Base-by-base conservation (phyloP, 2,329 filamentous ascomycete genomes). In the Fusarium nygamai region DNA sequence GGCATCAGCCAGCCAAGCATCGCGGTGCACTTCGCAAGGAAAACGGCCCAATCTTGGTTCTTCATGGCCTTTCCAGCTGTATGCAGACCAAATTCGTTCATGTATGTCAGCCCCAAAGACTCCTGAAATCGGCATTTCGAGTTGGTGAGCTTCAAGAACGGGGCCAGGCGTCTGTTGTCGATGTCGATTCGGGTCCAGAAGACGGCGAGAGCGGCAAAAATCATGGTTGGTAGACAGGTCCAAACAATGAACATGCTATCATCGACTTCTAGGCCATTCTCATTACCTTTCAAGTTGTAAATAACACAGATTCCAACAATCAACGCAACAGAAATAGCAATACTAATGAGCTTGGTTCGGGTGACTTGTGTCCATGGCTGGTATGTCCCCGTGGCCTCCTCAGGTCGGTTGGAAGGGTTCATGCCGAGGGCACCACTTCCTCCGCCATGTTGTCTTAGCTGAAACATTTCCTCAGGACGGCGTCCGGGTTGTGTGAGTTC, bases 1-100 rank as follows among this genome's bases (percentile, higher is more conserved):
- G 79, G 79, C 73, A 77, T 73, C 51, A 78, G 27, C 77, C 77
- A 79, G n/a, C 76, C 78, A n/a, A 79, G 65, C 36, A 80, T 73
- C 8, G 76, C 67, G 31, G 73, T 74, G 27, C 57, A 68, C 47
- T 77, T 80, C n/a, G 73, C 75, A 29, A 77, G 62, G 43, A 80
- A 74, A n/a, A 80, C 79, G 8, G 71, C 67, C 78, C 79, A 80
- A 43, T 79, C 76, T 31, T 74, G 74, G 22, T 73, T 65, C 31
- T 57, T 74, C 51, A 76, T 71, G 12, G 79, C 66, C 64, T 80
- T 80, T 41, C 64, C 71, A 20, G 61, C 59, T 1, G 78, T 80
- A n/a, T 54, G 36, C 2, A 79, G 29, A 2, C 77, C 78, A 41
- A 80, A 75, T 22, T 80, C 78, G 47, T 80, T 79, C 67, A 78